Conservation (phyloP, 257 asterid genomes). For the Orobanche coerulescens region DNA sequence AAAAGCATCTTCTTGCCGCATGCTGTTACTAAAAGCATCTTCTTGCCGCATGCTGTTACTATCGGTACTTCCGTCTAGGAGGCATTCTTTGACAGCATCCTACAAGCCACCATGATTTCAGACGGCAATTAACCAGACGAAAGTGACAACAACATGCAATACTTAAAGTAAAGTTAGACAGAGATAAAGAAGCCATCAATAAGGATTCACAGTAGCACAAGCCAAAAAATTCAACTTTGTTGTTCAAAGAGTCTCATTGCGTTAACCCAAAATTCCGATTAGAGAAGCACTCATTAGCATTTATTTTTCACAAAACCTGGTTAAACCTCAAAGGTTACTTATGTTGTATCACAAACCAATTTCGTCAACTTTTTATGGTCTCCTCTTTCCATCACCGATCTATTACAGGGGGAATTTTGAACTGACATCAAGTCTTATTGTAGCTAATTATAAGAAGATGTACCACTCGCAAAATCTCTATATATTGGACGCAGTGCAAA, state of each 20-base stretch:
- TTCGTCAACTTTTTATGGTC: not conserved
- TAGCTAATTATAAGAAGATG: not conserved
- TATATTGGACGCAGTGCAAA: not conserved
- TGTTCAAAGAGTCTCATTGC: not conserved
- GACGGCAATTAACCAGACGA: constrained; percentile 19
- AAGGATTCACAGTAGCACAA: not conserved
- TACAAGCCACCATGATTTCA: constrained; percentile 23
- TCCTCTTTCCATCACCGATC: not conserved
- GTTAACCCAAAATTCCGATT: not conserved
- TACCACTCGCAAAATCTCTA: not conserved
- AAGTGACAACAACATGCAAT: constrained; percentile 1
- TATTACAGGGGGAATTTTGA: not conserved
- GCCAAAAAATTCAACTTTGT: not conserved
- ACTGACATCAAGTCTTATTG: not conserved
- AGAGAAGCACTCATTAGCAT: not conserved
- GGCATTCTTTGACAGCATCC: constrained; percentile 36
- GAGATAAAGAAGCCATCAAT: not conserved
- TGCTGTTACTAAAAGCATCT: constrained; percentile 64
- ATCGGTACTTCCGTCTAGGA: constrained; percentile 40
- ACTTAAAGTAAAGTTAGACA: not conserved
- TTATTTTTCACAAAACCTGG: not conserved
- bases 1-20: constrained; percentile 54
- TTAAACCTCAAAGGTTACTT: not conserved
- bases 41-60: constrained; percentile 37
- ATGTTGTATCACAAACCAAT: not conserved